Evolutionary conservation across 1,284 basidiomycete genomes (phyloP).

Genomic region (Moniliophthora roreri): DNA sequence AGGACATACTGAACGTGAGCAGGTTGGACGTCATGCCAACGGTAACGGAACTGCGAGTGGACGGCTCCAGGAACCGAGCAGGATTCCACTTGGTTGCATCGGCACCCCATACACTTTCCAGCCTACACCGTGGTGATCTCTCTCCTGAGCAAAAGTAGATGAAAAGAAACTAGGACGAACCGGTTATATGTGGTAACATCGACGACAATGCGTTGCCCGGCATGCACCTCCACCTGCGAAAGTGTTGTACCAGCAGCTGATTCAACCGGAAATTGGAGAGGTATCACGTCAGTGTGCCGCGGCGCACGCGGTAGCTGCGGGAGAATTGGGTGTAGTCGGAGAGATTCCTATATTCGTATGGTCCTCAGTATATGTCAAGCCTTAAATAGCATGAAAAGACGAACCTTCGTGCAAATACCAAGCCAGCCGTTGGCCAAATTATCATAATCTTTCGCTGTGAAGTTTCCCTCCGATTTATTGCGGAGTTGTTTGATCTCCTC

Average conservation of each 20-base stretch:
- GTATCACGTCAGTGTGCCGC: neutral
- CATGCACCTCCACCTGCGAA: neutral
- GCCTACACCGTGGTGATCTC: no score
- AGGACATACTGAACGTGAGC: no score
- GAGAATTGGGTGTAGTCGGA: neutral
- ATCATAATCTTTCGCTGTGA: slow-evolving; percentile 10
- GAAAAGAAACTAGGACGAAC: neutral
- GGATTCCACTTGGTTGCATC: neutral
- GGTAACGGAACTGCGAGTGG: no score
- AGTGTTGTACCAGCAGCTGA: neutral
- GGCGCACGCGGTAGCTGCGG: neutral
- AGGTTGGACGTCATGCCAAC: no score
- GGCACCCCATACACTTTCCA: neutral
- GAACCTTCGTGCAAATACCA: slow-evolving; percentile 14
- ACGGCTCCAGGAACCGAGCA: neutral
- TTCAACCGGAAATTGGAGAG: neutral
- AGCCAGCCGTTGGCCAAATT: slow-evolving; percentile 13
- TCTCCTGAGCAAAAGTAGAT: no score
- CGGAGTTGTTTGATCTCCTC: slow-evolving; percentile 15
- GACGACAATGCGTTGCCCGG: neutral
- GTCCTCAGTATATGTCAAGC: neutral
- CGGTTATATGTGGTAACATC: neutral
- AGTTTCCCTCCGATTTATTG: neutral
- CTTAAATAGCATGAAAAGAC: neutral
- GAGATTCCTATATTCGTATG: neutral